Base-by-base conservation (phyloP, 1,284 basidiomycete genomes). In the Omphalotus olearius region DNA sequence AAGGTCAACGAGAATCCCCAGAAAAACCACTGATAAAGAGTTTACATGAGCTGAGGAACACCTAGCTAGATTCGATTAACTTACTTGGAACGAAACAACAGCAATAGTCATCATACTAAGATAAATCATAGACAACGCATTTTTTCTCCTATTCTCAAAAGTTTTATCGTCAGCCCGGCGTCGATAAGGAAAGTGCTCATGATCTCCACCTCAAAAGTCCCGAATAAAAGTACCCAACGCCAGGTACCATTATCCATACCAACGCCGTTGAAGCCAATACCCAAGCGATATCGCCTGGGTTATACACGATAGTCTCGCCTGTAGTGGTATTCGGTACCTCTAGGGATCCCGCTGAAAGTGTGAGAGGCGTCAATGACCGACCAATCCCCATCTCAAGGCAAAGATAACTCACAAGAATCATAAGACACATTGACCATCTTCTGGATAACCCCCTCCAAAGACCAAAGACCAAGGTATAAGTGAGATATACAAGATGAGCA, bases 161-260 rank as follows among this genome's bases (percentile, higher is more conserved):
- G 73, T 61, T n/a, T n/a, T n/a, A n/a, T n/a, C n/a, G n/a, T n/a
- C n/a, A n/a, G n/a, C n/a, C n/a, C n/a, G n/a, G n/a, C n/a, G n/a
- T n/a, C n/a, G n/a, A n/a, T n/a, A n/a, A n/a, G n/a, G n/a, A n/a
- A n/a, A n/a, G n/a, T n/a, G n/a, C n/a, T n/a, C n/a, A n/a, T n/a
- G n/a, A n/a, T n/a, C n/a, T n/a, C n/a, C n/a, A 47, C 45, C 46
- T 23, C 20, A 75, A 59, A 26, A 88, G 73, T 61, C 93, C 93
- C 25, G 91, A 89, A 70, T 96, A 96, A 75, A 96, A 93, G 69
- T 84, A 92, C 25, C 90, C 90, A 56, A 93, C 80, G 54, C 91
- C 91, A 17, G 93, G 93, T 64, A 93, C 79, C 93, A 96, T 97
- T 69, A 95, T 77, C 82, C 87, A 93, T 26, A 95, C 93, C 52